Conservation (phyloP, 768 basidiomycete genomes). For the Lentinula aciculospora region DNA sequence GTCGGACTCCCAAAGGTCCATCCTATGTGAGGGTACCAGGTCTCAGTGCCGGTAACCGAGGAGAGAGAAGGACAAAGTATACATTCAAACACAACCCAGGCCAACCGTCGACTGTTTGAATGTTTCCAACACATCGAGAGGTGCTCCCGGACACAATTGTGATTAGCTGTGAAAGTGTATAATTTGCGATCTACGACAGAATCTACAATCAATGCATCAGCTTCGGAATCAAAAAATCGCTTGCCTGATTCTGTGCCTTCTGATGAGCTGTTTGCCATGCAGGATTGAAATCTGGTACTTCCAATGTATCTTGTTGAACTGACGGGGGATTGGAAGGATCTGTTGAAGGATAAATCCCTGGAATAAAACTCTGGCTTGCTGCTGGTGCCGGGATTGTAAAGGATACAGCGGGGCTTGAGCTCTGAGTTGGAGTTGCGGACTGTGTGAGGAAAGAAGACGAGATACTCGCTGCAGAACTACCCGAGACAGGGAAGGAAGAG, state of each 20-base stretch:
- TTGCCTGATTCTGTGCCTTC: conserved; percentile 39
- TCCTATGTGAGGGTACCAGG: conserved; percentile 17
- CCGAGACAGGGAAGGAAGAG: not conserved
- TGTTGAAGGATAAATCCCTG: conserved; percentile 46
- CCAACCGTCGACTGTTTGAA: conserved; percentile 44
- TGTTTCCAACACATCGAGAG: conserved; percentile 71
- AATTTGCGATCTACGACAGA: conserved; percentile 33
- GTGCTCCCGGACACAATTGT: conserved; percentile 51
- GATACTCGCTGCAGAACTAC: not conserved
- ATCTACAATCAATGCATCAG: too few relatives aligned
- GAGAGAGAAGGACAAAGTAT: conserved; percentile 4
- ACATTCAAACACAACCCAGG: conserved; percentile 73
- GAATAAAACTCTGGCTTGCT: conserved; percentile 48
- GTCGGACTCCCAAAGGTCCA: conserved; percentile 77
- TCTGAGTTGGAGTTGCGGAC: not conserved
- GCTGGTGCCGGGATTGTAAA: conserved; percentile 48
- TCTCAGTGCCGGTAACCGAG: not conserved
- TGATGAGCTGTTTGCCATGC: conserved; percentile 56
- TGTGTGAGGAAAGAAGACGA: not conserved
- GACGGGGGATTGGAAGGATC: conserved; percentile 56
- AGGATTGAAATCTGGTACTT: conserved; percentile 37
- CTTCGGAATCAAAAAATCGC: not conserved
- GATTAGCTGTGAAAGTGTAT: conserved; percentile 60
- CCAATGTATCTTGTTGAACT: conserved; percentile 22
- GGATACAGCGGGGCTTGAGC: conserved; percentile 29